Percentiles rank a stretch among this genome's conserved stretches.
Conservation (phyloP, 2,329 filamentous ascomycete species). For the Talaromyces sp. region DNA sequence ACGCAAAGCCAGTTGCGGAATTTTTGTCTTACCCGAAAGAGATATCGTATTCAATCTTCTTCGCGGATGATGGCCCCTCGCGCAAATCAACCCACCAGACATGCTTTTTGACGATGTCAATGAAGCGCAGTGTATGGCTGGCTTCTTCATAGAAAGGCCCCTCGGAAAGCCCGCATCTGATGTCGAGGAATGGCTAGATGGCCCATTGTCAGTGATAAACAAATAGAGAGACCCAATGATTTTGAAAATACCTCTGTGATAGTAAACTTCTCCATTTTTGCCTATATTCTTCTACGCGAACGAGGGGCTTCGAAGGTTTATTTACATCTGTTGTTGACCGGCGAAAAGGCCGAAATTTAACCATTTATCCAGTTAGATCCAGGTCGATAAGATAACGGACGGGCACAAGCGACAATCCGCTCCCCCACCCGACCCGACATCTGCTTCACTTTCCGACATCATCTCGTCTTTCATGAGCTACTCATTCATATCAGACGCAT, state of each 20-base stretch:
- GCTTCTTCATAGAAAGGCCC: conserved; percentile 28
- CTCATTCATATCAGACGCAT: neutral
- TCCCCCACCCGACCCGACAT: neutral
- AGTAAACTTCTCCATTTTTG: conserved; percentile 15
- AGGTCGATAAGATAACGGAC: neutral
- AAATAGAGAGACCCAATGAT: neutral
- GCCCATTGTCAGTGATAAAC: neutral
- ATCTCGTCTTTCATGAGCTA: neutral
- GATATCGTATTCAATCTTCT: conserved; percentile 53
- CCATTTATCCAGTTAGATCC: neutral
- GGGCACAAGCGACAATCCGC: neutral
- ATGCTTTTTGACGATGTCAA: conserved; percentile 61
- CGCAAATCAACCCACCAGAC: conserved; percentile 17
- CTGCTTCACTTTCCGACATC: neutral
- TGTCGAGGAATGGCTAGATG: conserved; percentile 24
- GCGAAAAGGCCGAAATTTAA: neutral
- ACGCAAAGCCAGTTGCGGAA: neutral
- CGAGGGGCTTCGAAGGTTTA: neutral
- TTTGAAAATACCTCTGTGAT: conserved; percentile 13
- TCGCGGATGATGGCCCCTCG: conserved; percentile 43
- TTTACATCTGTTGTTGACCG: neutral
- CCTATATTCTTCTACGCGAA: neutral
- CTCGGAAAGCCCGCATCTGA: conserved; percentile 27
- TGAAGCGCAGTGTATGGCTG: conserved; percentile 31
- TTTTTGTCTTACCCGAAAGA: conserved; percentile 38